Conservation (phyloP, 2,329 filamentous ascomycete species). For the Colletotrichum sp. region DNA sequence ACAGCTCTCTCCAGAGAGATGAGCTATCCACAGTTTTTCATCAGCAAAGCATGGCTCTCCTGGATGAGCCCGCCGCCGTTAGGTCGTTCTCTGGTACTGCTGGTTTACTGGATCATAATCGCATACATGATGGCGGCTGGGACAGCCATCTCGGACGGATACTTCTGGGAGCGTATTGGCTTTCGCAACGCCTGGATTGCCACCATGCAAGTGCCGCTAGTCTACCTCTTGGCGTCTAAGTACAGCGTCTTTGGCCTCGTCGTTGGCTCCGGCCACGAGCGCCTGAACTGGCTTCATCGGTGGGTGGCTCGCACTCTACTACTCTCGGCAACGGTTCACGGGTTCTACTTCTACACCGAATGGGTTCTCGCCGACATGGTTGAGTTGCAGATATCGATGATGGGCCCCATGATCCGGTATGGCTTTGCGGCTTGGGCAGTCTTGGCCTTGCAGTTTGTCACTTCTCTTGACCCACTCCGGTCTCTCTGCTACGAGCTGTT, state of each 20-base stretch:
- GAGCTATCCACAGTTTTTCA: conserved; percentile 58
- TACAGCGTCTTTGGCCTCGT: conserved; percentile 65
- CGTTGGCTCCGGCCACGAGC: conserved; percentile 69
- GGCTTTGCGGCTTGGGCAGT: conserved; percentile 71
- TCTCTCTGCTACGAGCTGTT: conserved; percentile 73
- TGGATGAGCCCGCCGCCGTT: conserved; percentile 65
- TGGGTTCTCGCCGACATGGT: conserved; percentile 68
- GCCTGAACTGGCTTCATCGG: conserved; percentile 75
- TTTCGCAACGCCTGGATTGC: conserved; percentile 73
- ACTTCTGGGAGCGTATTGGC: conserved; percentile 69
- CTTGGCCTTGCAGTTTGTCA: conserved; percentile 70
- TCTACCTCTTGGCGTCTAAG: conserved; percentile 67
- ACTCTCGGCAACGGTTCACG: conserved; percentile 71
- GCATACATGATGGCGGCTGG: conserved; percentile 60
- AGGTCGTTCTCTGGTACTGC: conserved; percentile 58
- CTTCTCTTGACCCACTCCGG: conserved; percentile 67
- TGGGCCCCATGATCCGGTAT: conserved; percentile 55
- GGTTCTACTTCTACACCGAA: conserved; percentile 71
- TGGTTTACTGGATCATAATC: conserved; percentile 64
- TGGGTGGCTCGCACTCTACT: conserved; percentile 75
- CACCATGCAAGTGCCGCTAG: conserved; percentile 66
- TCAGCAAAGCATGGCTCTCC: conserved; percentile 49
- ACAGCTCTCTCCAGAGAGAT: conserved; percentile 62
- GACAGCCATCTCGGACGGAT: conserved; percentile 55
- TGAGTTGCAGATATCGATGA: conserved; percentile 60